Evolutionary conservation across 2,329 filamentous ascomycete species (phyloP).

Genomic region (Phoma sp.): DNA sequence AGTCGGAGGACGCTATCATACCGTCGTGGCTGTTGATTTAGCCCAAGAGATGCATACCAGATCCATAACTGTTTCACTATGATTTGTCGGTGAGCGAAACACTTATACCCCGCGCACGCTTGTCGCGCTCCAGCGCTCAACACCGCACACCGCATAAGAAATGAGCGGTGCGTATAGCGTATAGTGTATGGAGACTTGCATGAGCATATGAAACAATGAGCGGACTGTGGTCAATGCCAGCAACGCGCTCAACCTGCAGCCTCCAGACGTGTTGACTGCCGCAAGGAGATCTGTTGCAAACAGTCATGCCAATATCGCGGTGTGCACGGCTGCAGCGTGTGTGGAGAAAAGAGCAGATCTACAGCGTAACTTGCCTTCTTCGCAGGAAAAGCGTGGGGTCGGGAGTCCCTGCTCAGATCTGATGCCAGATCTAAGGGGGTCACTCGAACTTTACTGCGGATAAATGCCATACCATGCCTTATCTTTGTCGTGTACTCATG

Average conservation of each 20-base stretch:
- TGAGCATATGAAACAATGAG: slow-evolving; percentile 5
- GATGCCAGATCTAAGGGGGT: slow-evolving; percentile 10
- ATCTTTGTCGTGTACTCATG: slow-evolving; percentile 3
- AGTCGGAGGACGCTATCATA: slow-evolving; percentile 3
- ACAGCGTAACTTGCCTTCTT: slow-evolving; percentile 20
- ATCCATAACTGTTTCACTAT: slow-evolving; percentile 18
- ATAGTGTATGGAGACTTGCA: background rate
- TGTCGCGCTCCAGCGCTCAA: slow-evolving; percentile 14
- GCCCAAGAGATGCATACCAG: slow-evolving; percentile 6
- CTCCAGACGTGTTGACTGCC: slow-evolving; percentile 3
- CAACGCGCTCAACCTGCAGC: slow-evolving; percentile 8
- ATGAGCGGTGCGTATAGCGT: slow-evolving; percentile 10
- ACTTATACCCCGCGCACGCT: slow-evolving; percentile 7
- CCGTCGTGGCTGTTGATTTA: slow-evolving; percentile 8
- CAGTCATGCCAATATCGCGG: slow-evolving; percentile 9
- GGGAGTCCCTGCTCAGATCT: slow-evolving; percentile 21
- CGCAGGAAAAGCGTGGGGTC: slow-evolving; percentile 24
- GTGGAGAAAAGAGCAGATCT: slow-evolving; percentile 21
- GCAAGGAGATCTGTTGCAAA: background rate
- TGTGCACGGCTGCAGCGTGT: slow-evolving; percentile 11
- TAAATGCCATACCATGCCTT: background rate
- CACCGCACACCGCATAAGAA: slow-evolving; percentile 11
- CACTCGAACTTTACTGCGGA: slow-evolving; percentile 5
- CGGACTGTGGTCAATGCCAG: slow-evolving; percentile 1
- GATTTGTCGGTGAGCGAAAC: slow-evolving; percentile 19